Percentiles rank a stretch among this genome's conserved stretches.
Evolutionary conservation across 2,329 filamentous ascomycete species (phyloP).

Genomic region (Aquanectria penicillioides): DNA sequence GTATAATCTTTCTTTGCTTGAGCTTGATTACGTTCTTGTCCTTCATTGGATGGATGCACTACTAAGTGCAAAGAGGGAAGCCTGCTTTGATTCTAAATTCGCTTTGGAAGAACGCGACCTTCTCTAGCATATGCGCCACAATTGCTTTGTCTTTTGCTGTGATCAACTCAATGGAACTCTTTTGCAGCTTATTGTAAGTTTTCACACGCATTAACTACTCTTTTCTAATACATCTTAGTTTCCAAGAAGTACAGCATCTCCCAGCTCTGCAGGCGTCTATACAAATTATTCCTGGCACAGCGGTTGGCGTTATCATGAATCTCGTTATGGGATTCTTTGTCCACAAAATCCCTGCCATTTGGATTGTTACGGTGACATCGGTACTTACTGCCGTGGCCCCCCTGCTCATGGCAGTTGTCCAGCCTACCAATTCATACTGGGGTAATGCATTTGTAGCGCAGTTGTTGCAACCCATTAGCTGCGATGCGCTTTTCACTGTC

Average conservation of each 20-base stretch:
- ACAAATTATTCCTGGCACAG: constrained; percentile 56
- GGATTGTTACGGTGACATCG: constrained; percentile 52
- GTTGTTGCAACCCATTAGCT: constrained; percentile 52
- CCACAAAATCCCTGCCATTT: constrained; percentile 51
- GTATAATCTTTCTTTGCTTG: constrained; percentile 57
- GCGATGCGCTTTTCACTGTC: constrained; percentile 65
- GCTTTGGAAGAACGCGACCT: constrained; percentile 67
- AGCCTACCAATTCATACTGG: constrained; percentile 62
- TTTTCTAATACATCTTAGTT: constrained; percentile 47
- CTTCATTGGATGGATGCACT: constrained; percentile 65
- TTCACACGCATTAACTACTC: background rate
- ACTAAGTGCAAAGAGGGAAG: constrained; percentile 54
- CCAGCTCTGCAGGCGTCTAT: constrained; percentile 57
- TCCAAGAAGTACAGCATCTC: constrained; percentile 59
- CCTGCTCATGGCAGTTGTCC: constrained; percentile 63
- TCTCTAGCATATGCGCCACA: constrained; percentile 64
- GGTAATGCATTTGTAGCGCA: constrained; percentile 55
- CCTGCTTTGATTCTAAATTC: constrained; percentile 71
- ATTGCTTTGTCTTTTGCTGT: constrained; percentile 58
- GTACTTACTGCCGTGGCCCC: constrained; percentile 56
- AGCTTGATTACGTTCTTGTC: constrained; percentile 54
- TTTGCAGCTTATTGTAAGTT: constrained; percentile 60
- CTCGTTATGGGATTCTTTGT: constrained; percentile 57
- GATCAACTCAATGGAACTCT: constrained; percentile 58
- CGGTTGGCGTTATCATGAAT: constrained; percentile 54